Evolutionary conservation across 306 rosid species (phyloP), one percentile per base, ranked within the genome.

Genomic region (Cicer chorassanicum): DNA sequence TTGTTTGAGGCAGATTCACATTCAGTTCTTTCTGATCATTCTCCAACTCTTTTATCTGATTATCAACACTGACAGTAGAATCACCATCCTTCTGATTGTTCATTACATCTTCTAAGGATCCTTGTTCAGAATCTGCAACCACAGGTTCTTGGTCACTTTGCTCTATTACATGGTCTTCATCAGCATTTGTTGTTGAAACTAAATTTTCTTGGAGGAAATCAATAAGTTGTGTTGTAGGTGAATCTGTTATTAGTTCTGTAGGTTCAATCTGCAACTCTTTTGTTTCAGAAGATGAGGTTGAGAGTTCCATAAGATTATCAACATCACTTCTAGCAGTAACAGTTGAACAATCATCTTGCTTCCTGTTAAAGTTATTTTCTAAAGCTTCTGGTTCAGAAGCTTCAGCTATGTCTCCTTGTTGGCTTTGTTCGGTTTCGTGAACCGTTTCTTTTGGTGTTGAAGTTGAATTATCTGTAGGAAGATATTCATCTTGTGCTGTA

Each of bases 401-500:
- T 65, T 43, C 56, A 9, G 46, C 12, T 72, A 48, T 41, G 9
- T 5, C 62, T 79, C 60, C 78, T 49, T 53, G 78, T 41, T 68
- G 77, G 53, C 54, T 67, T 57, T 71, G 15, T 42, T 80, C 86
- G 29, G 39, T 46, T 24, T 53, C 55, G 38, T 74, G 38, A 41
- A 36, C 46, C 9, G 68, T 64, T 62, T 12, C 68, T 61, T 62
- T 41, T 50, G 87, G 57, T 46, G 67, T 80, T 29, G 81, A 81
- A 63, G 82, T 40, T 29, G 81, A 73, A 70, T 72, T 46, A 72
- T 70, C 80, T 4, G 16, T 5, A 9, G 82, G 71, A 83, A 61
- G 68, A 75, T 43, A n/a, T 75, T 73, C 87, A 81, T 59, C 76
- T 63, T 83, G 82, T 75, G 24, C 85, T 79, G 34, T 8, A 55